Base-by-base conservation (phyloP, 2,329 filamentous ascomycete species). In the Microcyclosporella mali region DNA sequence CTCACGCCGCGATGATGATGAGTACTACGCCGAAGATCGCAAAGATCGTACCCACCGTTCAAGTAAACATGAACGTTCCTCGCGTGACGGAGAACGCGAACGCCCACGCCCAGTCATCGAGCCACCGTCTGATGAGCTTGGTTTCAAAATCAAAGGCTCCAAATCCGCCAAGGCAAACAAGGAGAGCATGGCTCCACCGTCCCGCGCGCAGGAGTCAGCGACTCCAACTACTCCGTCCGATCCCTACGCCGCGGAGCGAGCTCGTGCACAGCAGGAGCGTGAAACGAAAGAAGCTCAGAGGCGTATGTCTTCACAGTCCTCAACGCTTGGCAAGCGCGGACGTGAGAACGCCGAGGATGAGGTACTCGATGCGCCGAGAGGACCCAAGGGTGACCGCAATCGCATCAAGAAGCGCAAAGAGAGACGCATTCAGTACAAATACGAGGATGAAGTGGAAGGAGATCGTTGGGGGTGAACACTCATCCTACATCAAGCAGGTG, bases 261-360 rank as follows among this genome's bases (percentile, higher is more conserved):
- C 56, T 40, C 51, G 52, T 15, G 54, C 53, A 30, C 56, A 61
- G 43, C 45, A 55, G 35, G 54, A 57, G 33, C 72, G 83, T 18
- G 68, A 85, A 39, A 69, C 82, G 10, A 82, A 81, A 56, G 83
- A 87, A 36, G 63, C 78, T 79, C 79, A 85, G 63, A 74, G 63
- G 72, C 79, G 33, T 70, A 76, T 33, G 60, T 79, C 40, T 2
- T 67, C 71, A 56, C 74, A 21, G 64, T 40, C 43, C 3, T 47
- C 46, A 10, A 47, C 43, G 2, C 66, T 30, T 67, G 71, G 60
- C 16, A 62, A 65, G 56, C 51, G 62, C 27, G 47, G 44, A 11
- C 43, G 56, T 10, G 50, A 49, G 4, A 46, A 49, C 3, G 37
- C 42, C 8, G 56, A 55, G 3, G 56, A 55, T 18, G 51, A 57